Percentiles rank a stretch among this genome's conserved stretches.
Evolutionary conservation across 768 basidiomycete genomes (phyloP).

Genomic region (Lentinula sp.): DNA sequence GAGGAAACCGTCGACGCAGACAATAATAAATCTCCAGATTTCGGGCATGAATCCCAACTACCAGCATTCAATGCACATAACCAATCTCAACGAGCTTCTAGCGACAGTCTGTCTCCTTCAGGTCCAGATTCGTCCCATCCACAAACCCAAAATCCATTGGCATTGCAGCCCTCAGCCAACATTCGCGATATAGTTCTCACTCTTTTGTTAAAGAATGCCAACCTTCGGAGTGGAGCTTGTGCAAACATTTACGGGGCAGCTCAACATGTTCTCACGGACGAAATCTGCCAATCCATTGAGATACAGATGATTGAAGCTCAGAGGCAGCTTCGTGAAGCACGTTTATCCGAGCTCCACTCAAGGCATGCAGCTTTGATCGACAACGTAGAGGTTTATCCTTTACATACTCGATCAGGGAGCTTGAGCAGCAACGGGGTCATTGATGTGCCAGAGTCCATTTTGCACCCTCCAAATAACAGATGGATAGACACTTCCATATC

Average conservation of each 20-base stretch:
- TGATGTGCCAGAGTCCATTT: background rate
- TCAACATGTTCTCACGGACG: conserved; percentile 19
- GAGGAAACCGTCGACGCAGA: background rate
- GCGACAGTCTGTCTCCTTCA: background rate
- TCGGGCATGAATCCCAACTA: background rate
- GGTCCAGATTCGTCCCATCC: background rate
- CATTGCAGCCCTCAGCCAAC: background rate
- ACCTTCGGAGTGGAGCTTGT: conserved; percentile 8
- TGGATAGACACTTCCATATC: background rate
- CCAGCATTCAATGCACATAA: background rate
- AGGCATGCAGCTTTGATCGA: background rate
- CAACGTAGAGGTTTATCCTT: background rate
- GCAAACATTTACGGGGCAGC: conserved; percentile 10
- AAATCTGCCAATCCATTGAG: conserved; percentile 14
- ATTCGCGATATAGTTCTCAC: conserved; percentile 9
- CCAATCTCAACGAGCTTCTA: background rate
- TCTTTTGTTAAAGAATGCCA: conserved; percentile 12
- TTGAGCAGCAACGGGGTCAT: background rate
- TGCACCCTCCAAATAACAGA: background rate
- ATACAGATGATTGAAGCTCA: conserved; percentile 10
- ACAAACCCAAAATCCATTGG: background rate
- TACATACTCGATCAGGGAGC: background rate
- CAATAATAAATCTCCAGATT: background rate
- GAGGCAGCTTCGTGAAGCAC: conserved; percentile 5
- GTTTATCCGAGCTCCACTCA: background rate